A percentile compares a stretch with the other conserved stretches of the same genome.
phyloP scores from a whole-genome alignment of 2,329 filamentous ascomycete genomes.

The Xylariaceae sp. region DNA sequence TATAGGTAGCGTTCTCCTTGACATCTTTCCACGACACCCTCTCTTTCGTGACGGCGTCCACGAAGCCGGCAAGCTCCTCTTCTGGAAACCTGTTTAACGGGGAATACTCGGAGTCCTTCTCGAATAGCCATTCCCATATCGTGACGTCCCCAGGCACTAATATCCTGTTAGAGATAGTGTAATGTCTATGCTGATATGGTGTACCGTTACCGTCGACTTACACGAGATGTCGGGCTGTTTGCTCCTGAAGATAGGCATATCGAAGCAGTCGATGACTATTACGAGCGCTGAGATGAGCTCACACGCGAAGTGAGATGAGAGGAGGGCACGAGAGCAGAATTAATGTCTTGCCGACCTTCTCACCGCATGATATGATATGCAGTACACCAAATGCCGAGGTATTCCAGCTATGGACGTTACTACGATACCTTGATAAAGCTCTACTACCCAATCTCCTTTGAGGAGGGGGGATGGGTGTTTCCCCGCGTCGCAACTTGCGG shows the following conservation, averaged over 20 bases:
- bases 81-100: conserved; percentile 22
- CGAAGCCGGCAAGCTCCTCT: conserved; percentile 21
- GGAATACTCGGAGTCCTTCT: conserved; percentile 18
- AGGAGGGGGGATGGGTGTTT: too few species aligned
- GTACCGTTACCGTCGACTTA: conserved; percentile 8
- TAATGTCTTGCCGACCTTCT: neutral
- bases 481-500: too few species aligned
- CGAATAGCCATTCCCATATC: conserved; percentile 27
- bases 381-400: too few species aligned
- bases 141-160: conserved; percentile 21
- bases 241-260: conserved; percentile 24
- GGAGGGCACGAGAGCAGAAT: neutral
- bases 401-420: too few species aligned
- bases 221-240: conserved; percentile 21
- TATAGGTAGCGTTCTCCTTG: conserved; percentile 49
- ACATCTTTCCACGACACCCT: conserved; percentile 53
- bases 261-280: neutral
- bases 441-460: too few species aligned
- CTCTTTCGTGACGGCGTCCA: conserved; percentile 53
- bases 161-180: neutral
- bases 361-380: too few species aligned
- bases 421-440: too few species aligned
- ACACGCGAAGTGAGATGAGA: neutral
- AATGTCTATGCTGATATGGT: neutral
- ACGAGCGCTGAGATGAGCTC: neutral